Evolutionary conservation across 352 stramenopile genomes (phyloP).

Genomic region (Halophytophthora polymorphica): DNA sequence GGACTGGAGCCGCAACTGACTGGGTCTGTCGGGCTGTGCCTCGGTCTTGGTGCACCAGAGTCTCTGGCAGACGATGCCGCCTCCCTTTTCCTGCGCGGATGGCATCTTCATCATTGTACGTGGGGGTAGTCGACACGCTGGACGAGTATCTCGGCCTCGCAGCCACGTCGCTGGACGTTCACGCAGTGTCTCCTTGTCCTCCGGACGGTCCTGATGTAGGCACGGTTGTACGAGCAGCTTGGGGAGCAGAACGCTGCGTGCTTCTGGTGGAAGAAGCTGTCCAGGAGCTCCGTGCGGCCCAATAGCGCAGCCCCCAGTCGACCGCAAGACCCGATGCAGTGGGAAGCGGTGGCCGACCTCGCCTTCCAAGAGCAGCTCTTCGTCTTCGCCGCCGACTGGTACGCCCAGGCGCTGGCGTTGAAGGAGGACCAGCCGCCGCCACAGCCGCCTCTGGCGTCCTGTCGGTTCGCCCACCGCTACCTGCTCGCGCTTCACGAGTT

Average conservation of each 20-base stretch:
- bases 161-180: neutral
- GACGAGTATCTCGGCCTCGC: neutral
- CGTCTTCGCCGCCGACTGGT: conserved; percentile 38
- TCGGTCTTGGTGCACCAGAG: no score
- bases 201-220: conserved; percentile 11
- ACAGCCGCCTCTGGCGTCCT: conserved; percentile 5
- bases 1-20: no score
- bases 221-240: conserved; percentile 34
- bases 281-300: neutral
- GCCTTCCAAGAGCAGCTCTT: conserved; percentile 32
- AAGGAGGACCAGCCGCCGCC: neutral
- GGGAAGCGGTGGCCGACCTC: conserved; percentile 18
- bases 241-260: conserved; percentile 6
- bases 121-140: neutral
- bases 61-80: conserved; percentile 44
- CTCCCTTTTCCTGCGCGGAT: conserved; percentile 38
- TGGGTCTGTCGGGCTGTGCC: no score
- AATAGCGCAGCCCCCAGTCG: neutral
- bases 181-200: neutral
- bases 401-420: conserved; percentile 9
- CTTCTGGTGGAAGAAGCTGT: conserved; percentile 43
- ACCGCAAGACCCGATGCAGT: conserved; percentile 3
- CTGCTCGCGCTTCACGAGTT: conserved; percentile 26
- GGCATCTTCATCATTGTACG: conserved; percentile 48
- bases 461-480: conserved; percentile 24